These are phyloP conservation scores for Trebouxia sp. DNA, from an alignment of 139 green algal genomes.

Conservation along the genomic window DNA sequence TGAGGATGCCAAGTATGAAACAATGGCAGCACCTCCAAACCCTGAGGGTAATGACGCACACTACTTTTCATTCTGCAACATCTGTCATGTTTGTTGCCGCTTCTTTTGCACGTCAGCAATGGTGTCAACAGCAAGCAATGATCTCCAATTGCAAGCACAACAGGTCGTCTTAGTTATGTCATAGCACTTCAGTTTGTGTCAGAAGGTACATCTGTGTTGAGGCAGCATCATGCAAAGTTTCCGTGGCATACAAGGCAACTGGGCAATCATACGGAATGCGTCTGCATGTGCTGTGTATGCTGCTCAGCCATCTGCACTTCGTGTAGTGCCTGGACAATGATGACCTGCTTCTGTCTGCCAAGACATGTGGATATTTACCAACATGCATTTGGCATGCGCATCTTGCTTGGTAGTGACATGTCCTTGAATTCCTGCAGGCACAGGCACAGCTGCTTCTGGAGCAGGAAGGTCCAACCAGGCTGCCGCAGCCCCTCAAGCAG, in stretches of 20 bases:
- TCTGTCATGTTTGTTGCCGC: neutral
- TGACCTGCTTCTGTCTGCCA: neutral
- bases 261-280: too few species aligned
- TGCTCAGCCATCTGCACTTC: too few species aligned
- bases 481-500: neutral
- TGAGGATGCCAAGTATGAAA: constrained; percentile 49
- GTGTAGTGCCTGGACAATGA: too few species aligned
- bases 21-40: constrained; percentile 21
- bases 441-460: too few species aligned
- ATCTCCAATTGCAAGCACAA: too few species aligned
- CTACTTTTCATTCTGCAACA: constrained; percentile 20
- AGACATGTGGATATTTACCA: neutral
- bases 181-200: too few species aligned
- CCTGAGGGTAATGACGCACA: neutral
- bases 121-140: neutral
- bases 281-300: too few species aligned
- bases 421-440: neutral
- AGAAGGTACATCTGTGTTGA: too few species aligned
- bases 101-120: neutral
- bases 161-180: too few species aligned
- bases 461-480: neutral
- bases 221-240: too few species aligned
- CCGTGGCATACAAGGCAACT: too few species aligned
- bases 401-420: neutral
- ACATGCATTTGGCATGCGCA: neutral